phyloP scores from a whole-genome alignment of 73 alveolate genomes.

The Paraurostyla sp. region DNA sequence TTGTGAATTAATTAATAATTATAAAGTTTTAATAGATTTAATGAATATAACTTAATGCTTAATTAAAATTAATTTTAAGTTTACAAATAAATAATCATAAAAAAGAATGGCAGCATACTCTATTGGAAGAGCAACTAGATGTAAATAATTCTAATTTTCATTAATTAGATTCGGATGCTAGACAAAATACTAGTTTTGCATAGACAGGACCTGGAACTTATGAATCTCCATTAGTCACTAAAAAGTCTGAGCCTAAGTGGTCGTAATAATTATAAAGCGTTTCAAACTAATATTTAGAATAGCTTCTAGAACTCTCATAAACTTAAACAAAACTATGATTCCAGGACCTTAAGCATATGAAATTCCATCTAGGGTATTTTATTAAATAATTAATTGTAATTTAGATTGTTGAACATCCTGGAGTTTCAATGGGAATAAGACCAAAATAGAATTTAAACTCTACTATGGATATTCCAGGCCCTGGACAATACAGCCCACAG shows the following conservation, averaged over 20 bases:
- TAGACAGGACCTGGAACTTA: constrained; percentile 19
- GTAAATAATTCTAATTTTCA: background rate
- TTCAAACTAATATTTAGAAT: background rate
- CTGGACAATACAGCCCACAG: constrained; percentile 46
- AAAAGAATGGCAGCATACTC: constrained; percentile 49
- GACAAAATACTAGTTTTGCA: background rate
- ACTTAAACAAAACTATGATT: background rate
- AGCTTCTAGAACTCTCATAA: background rate
- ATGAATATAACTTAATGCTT: background rate
- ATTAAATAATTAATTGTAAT: background rate
- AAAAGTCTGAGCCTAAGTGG: background rate
- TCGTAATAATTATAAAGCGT: background rate
- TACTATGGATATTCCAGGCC: constrained; percentile 26
- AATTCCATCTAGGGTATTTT: background rate
- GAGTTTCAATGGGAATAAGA: background rate
- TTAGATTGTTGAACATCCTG: constrained; percentile 10
- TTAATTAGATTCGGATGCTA: background rate
- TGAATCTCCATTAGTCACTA: background rate
- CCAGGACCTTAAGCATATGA: constrained; percentile 24
- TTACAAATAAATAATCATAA: background rate
- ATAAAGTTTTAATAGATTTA: background rate
- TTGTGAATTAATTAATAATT: background rate
- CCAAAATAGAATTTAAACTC: background rate
- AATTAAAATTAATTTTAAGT: background rate
- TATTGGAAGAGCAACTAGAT: constrained; percentile 34